Evolutionary conservation across 768 basidiomycete genomes (phyloP).

Genomic region (Leccinum aurantiacum): DNA sequence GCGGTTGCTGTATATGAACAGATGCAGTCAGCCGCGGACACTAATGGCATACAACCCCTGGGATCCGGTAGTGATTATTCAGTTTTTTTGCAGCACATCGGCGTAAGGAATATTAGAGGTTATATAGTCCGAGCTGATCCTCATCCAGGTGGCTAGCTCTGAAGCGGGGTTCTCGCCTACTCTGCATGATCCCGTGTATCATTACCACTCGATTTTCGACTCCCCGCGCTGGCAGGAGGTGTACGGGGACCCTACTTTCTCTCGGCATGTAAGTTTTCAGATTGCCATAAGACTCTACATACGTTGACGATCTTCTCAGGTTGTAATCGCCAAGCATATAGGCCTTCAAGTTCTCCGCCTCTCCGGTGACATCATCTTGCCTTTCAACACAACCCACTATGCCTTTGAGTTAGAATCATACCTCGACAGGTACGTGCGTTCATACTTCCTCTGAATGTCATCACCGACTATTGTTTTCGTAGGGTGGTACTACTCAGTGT

Average conservation of each 20-base stretch:
- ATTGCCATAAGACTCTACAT: too few relatives aligned
- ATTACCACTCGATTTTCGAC: slow-evolving; percentile 78
- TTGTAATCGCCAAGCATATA: slow-evolving; percentile 64
- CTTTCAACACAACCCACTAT: slow-evolving; percentile 78
- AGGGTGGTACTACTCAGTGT: slow-evolving; percentile 33
- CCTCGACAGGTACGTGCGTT: slow-evolving; percentile 49
- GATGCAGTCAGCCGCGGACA: too few relatives aligned
- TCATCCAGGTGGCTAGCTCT: slow-evolving; percentile 34
- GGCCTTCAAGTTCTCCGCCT: slow-evolving; percentile 62
- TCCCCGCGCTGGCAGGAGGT: slow-evolving; percentile 68
- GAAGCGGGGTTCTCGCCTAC: slow-evolving; percentile 34
- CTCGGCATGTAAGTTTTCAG: slow-evolving; percentile 55
- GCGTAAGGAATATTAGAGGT: slow-evolving; percentile 35
- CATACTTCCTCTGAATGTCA: background rate
- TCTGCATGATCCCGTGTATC: slow-evolving; percentile 62
- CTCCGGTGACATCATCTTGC: slow-evolving; percentile 62
- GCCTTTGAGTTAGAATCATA: slow-evolving; percentile 62
- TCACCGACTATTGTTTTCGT: background rate
- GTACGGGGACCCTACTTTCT: slow-evolving; percentile 76
- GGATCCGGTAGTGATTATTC: slow-evolving; percentile 92
- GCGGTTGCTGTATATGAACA: too few relatives aligned
- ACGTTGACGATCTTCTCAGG: slow-evolving; percentile 35
- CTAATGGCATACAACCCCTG: slow-evolving; percentile 40
- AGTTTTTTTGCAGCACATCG: slow-evolving; percentile 81
- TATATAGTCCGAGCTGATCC: too few relatives aligned